Conservation (phyloP, 306 rosid genomes). For the Acacia melanoxylon region DNA sequence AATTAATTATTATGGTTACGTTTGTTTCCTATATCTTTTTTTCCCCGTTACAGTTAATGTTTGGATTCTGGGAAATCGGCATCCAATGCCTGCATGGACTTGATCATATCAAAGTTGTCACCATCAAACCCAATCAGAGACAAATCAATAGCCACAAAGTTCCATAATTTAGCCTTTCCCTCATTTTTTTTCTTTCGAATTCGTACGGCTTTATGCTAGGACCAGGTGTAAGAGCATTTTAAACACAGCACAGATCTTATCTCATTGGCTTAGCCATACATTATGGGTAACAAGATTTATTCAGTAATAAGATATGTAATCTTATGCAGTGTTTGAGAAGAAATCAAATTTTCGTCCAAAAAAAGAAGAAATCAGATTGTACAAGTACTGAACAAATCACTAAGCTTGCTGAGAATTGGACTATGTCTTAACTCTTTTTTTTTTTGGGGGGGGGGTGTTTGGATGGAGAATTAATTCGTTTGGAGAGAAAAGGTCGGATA, state of each 20-base stretch:
- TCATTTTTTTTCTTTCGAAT: constrained; percentile 29
- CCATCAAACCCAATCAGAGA: constrained; percentile 46
- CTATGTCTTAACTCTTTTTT: background rate
- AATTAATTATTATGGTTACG: constrained; percentile 58
- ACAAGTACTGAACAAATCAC: background rate
- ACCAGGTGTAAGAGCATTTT: background rate
- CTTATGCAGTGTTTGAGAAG: background rate
- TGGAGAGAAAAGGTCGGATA: background rate
- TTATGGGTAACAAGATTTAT: background rate
- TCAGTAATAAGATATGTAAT: background rate
- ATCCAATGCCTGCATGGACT: constrained; percentile 61
- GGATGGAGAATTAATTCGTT: background rate
- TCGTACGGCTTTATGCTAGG: constrained; percentile 9
- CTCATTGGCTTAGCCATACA: background rate
- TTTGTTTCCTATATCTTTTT: background rate
- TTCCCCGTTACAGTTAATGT: constrained; percentile 37
- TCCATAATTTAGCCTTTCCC: constrained; percentile 34
- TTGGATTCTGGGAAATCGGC: constrained; percentile 43
- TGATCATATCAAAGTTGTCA: constrained; percentile 45
- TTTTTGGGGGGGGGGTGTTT: background rate
- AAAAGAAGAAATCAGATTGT: background rate
- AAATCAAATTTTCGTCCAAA: background rate
- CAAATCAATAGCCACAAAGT: constrained; percentile 43
- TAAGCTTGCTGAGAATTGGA: background rate
- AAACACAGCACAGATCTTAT: background rate